Conservation (phyloP, 2,329 filamentous ascomycete species). For the Xylaria arbuscula region DNA sequence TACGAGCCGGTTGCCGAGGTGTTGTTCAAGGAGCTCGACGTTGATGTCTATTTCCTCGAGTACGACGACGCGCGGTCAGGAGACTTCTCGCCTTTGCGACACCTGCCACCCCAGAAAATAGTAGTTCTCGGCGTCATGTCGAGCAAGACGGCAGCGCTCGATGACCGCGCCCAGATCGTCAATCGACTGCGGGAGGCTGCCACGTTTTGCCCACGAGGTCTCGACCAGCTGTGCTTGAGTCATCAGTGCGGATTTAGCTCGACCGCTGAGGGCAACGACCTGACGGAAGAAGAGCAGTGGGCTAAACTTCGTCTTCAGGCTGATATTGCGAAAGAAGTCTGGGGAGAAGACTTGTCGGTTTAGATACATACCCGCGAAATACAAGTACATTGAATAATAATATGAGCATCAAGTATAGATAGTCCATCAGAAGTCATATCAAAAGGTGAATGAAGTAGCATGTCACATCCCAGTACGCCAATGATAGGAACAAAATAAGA, state of each 20-base stretch:
- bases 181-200: conserved; percentile 58
- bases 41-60: conserved; percentile 70
- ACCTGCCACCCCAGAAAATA: conserved; percentile 64
- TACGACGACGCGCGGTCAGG: conserved; percentile 67
- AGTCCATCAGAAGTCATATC: neutral
- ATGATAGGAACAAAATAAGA: neutral
- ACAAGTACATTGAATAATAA: neutral
- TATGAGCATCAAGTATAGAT: neutral
- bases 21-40: conserved; percentile 66
- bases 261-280: conserved; percentile 67
- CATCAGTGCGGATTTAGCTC: conserved; percentile 69
- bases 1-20: conserved; percentile 69
- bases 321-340: conserved; percentile 67
- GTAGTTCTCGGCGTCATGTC: conserved; percentile 67
- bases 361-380: conserved; percentile 33
- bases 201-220: conserved; percentile 60
- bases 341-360: conserved; percentile 59
- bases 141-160: conserved; percentile 67
- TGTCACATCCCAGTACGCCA: neutral
- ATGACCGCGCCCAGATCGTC: conserved; percentile 57
- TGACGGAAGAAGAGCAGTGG: conserved; percentile 68
- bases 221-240: conserved; percentile 66
- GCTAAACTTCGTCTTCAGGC: conserved; percentile 65
- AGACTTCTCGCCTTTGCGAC: conserved; percentile 65
- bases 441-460: neutral